Percentiles rank a stretch among this genome's conserved stretches.
Conservation (phyloP, 2,329 filamentous ascomycete genomes). For the Sporothrix phasma region DNA sequence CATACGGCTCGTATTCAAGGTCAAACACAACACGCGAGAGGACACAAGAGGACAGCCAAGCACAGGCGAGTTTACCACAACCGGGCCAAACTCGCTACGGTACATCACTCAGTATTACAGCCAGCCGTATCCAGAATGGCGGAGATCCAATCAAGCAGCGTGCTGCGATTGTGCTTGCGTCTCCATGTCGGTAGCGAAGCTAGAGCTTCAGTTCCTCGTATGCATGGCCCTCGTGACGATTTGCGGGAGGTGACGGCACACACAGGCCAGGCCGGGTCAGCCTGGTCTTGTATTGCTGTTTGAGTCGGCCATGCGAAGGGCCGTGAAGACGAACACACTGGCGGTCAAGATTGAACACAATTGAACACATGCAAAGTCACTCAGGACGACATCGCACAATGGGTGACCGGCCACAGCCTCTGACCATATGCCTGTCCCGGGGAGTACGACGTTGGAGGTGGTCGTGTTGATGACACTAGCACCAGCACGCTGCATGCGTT, state of each 20-base stretch:
- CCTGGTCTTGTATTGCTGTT: background rate
- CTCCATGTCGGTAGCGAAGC: background rate
- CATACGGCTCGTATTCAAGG: background rate
- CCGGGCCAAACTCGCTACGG: background rate
- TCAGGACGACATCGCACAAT: background rate
- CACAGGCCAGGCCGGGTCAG: background rate
- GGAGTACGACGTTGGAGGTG: background rate
- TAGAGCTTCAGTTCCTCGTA: background rate
- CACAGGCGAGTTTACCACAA: background rate
- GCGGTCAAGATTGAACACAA: background rate
- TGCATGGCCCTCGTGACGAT: background rate
- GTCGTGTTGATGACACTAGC: too few species aligned
- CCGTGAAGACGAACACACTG: background rate
- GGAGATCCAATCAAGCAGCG: background rate
- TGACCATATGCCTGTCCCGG: background rate
- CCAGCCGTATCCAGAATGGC: background rate
- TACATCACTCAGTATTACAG: too few species aligned
- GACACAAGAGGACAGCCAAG: background rate
- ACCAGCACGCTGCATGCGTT: too few species aligned
- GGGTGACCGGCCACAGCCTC: background rate
- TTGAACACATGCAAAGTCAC: background rate
- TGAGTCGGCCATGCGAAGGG: background rate
- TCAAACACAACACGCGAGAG: background rate
- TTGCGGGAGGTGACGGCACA: background rate
- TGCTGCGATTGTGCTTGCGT: background rate